These are phyloP conservation scores for Corchorus olitorius DNA, from an alignment of 345 rosid genomes.

Conservation along the genomic window DNA sequence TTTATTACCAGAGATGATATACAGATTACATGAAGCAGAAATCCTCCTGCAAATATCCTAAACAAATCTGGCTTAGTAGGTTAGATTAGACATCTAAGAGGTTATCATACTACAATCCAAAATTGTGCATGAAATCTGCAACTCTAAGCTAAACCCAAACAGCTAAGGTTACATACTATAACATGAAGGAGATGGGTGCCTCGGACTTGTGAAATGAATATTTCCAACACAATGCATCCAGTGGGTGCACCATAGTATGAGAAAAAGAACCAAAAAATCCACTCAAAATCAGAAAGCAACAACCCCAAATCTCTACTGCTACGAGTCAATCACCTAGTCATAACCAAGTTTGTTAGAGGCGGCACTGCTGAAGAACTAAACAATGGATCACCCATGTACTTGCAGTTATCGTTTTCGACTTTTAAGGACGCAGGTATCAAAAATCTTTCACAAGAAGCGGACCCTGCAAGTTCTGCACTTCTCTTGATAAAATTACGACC, in stretches of 20 bases:
- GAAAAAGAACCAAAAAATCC: slow-evolving; percentile 26
- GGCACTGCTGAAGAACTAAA: slow-evolving; percentile 54
- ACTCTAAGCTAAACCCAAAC: slow-evolving; percentile 11
- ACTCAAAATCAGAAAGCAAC: slow-evolving; percentile 17
- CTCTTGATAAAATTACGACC: slow-evolving; percentile 8
- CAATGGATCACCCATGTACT: slow-evolving; percentile 47
- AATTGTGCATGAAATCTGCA: slow-evolving; percentile 37
- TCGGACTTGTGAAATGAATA: slow-evolving; percentile 5
- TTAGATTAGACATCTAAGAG: slow-evolving; percentile 35
- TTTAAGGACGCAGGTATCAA: slow-evolving; percentile 35
- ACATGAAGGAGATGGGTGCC: slow-evolving; percentile 28
- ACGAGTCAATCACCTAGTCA: slow-evolving; percentile 57
- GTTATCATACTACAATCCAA: slow-evolving; percentile 48
- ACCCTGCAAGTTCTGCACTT: slow-evolving; percentile 11
- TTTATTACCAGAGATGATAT: slow-evolving; percentile 29
- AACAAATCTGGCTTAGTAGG: slow-evolving; percentile 11
- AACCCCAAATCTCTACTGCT: slow-evolving; percentile 15
- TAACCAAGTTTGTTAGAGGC: slow-evolving; percentile 56
- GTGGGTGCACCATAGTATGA: slow-evolving; percentile 13
- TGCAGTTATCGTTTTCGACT: slow-evolving; percentile 70
- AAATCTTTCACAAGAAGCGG: slow-evolving; percentile 27
- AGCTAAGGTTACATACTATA: slow-evolving; percentile 34
- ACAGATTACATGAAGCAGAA: slow-evolving; percentile 25
- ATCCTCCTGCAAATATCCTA: neutral
- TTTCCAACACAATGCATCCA: neutral